Evolutionary conservation across 305 asterid genomes (phyloP), one percentile per base, ranked within the genome.

Genomic region (Plantago lanceolata): DNA sequence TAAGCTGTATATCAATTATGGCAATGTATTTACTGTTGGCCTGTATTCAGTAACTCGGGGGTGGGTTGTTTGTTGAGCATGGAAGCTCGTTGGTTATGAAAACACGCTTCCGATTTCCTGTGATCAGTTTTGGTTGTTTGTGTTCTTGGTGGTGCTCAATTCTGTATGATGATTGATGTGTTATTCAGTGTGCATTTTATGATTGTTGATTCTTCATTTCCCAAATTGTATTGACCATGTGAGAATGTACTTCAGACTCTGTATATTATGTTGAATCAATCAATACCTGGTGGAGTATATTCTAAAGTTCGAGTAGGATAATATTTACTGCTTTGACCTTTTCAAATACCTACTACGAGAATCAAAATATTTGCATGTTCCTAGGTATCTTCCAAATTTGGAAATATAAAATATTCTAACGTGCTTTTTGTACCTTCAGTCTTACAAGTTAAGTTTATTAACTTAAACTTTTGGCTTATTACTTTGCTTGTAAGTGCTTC

Each of bases 31-130:
- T 59, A 51, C 49, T 16, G 59, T 65, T 56, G 65, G 53, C 45
- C 57, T 58, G 65, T 59, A 70, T 37, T 9, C 31, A 12, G 49
- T 63, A 58, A 65, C 43, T 40, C 51, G 65, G 64, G 69, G 47
- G 5, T 54, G 69, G 68, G 58, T 67, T 73, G 24, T 67, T 18
- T 53, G 73, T 65, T 61, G 68, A 62, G 72, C 68, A 52, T 73
- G 69, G 74, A 37, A 62, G 64, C 31, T 71, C 52, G 24, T 57
- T 70, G 63, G 21, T 64, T 66, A 29, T 43, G 51, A 26, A 24
- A 57, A 35, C 8, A 12, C 43, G 5, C 28, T 56, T 60, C 19
- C 64, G 49, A 47, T 65, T 68, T 55, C 33, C 54, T 24, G 5
- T 49, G 15, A 26, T 18, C 33, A 29, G 48, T 66, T 53, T 57